These are phyloP conservation scores for Colletotrichum chrysophilum DNA, from an alignment of 2,329 filamentous ascomycete genomes.

Conservation along the genomic window DNA sequence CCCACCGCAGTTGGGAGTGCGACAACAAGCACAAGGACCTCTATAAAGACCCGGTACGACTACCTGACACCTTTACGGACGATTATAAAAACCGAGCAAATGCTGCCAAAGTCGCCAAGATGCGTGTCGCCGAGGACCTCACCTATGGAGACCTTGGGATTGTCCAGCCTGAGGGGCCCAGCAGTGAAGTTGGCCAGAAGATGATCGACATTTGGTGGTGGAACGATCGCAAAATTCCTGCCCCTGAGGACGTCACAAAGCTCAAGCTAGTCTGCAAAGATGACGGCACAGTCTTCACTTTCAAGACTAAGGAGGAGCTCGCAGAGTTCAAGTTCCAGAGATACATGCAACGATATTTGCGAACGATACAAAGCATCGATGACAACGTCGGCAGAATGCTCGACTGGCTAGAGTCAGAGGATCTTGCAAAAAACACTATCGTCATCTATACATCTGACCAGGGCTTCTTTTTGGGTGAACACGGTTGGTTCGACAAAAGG, in stretches of 20 bases:
- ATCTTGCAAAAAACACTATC: constrained; percentile 49
- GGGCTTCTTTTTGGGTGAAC: constrained; percentile 61
- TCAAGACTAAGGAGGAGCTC: constrained; percentile 44
- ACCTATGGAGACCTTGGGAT: constrained; percentile 53
- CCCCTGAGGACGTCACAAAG: constrained; percentile 17
- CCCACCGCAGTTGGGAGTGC: constrained; percentile 57
- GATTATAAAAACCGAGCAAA: constrained; percentile 59
- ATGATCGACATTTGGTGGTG: constrained; percentile 31
- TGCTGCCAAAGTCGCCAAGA: constrained; percentile 54
- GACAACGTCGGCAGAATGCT: constrained; percentile 56
- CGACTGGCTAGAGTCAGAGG: constrained; percentile 47
- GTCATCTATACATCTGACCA: constrained; percentile 60
- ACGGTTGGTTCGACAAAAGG: constrained; percentile 63
- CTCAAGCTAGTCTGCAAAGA: constrained; percentile 47
- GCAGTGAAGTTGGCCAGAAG: background rate
- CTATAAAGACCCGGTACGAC: constrained; percentile 48
- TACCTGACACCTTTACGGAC: constrained; percentile 57
- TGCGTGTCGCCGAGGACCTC: constrained; percentile 55
- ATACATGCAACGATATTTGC: constrained; percentile 61
- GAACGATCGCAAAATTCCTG: constrained; percentile 34
- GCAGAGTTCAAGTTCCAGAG: constrained; percentile 60
- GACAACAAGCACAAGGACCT: constrained; percentile 51
- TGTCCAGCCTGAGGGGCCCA: constrained; percentile 54
- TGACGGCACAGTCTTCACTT: constrained; percentile 50
- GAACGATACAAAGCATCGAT: constrained; percentile 56